phyloP scores from a whole-genome alignment of 2,329 filamentous ascomycete genomes.

The Hypoxylon sp. region DNA sequence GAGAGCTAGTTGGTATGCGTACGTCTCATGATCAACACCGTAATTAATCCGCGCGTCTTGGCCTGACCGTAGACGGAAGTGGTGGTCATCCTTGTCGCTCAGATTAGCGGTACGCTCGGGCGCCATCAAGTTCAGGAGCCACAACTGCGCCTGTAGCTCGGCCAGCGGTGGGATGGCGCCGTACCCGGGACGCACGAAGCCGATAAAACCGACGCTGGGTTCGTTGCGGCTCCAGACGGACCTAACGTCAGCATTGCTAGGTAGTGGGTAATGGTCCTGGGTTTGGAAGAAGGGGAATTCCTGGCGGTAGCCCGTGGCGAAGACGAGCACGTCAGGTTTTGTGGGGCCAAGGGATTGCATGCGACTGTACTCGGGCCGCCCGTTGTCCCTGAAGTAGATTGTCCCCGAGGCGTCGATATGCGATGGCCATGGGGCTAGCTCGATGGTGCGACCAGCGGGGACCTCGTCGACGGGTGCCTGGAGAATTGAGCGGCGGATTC shows the following conservation, averaged over 20 bases:
- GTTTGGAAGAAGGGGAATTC: constrained; percentile 59
- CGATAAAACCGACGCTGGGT: constrained; percentile 61
- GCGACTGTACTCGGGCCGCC: constrained; percentile 47
- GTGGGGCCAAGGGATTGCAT: constrained; percentile 39
- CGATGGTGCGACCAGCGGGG: constrained; percentile 59
- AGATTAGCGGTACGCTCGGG: constrained; percentile 22
- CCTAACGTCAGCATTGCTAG: constrained; percentile 58
- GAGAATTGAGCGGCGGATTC: constrained; percentile 54
- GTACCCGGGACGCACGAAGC: constrained; percentile 61
- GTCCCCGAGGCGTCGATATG: constrained; percentile 56
- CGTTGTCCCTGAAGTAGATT: constrained; percentile 56
- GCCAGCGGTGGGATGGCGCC: constrained; percentile 64
- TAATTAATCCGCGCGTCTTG: constrained; percentile 52
- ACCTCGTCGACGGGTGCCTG: constrained; percentile 56
- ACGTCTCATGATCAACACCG: constrained; percentile 65
- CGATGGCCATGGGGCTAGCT: constrained; percentile 62
- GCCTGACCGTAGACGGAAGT: constrained; percentile 58
- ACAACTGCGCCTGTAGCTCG: constrained; percentile 64
- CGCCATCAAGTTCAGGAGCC: constrained; percentile 59
- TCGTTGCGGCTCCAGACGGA: constrained; percentile 64
- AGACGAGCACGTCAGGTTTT: constrained; percentile 60
- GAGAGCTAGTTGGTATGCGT: constrained; percentile 64
- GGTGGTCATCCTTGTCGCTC: constrained; percentile 53
- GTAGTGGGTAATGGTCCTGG: constrained; percentile 58
- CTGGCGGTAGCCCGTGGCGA: constrained; percentile 63